Base-by-base conservation (phyloP, 2,329 filamentous ascomycete species). In the Elsinoe fawcettii region DNA sequence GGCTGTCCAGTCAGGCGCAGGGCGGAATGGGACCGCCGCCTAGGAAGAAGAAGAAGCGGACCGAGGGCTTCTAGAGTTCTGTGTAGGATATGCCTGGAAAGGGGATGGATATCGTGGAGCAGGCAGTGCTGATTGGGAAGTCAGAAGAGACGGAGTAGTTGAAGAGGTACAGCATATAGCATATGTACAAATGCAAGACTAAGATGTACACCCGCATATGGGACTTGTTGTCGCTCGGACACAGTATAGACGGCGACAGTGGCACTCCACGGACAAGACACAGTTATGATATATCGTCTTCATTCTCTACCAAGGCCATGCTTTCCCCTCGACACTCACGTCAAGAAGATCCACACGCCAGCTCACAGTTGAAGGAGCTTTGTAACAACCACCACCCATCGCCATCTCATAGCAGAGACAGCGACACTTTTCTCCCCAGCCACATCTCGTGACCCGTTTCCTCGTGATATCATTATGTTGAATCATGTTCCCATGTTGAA, bases 11-110 rank as follows among this genome's bases (percentile, higher is more conserved):
- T 9, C 47, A 59, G 18, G 18, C 23, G 58, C 37, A 60, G 54
- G 59, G 65, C 5, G 66, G 64, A 62, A 67, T 65, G 54, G 67
- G 60, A 46, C 71, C 69, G 22, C 65, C 67, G 61, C 71, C 71
- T 39, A 67, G 70, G 46, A 66, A 66, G 51, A 77, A 72, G 65
- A 75, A 74, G 67, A 75, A 73, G 63, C 69, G 71, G 60, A 72
- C 69, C 58, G 63, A 66, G 43, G 69, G 69, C 9, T 71, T 71
- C 54, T 70, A 60, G 67, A 25, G 3, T 25, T 25, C 27, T 30
- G 27, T 47, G 7, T 7, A 47, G 2, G 43, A n/a, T n/a, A n/a
- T n/a, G n/a, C n/a, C n/a, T n/a, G 20, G 16, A 23, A 9, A 9
- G 20, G 25, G 23, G 25, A 16, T 32, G 46, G 46, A 51, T 37